phyloP scores from a whole-genome alignment of 805 yeast genomes.

The Lipomyces spencermartinsiae region DNA sequence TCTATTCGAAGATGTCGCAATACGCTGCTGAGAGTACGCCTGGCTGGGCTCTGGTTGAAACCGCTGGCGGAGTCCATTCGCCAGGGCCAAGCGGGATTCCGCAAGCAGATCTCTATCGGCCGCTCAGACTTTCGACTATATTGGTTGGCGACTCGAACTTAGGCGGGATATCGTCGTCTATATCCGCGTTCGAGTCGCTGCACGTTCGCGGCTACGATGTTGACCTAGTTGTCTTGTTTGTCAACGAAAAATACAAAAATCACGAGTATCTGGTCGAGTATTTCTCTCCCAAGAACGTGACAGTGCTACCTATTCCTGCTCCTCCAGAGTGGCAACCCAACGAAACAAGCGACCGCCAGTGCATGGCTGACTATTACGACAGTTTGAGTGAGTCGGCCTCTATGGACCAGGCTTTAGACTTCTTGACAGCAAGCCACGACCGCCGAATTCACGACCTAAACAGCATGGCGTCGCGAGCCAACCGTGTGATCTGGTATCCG shows the following conservation, averaged over 20 bases:
- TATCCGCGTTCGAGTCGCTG: conserved; percentile 9
- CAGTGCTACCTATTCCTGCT: background rate
- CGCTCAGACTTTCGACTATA: conserved; percentile 3
- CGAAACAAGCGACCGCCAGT: background rate
- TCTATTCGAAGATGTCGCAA: conserved; percentile 4
- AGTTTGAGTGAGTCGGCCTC: background rate
- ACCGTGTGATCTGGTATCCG: conserved; percentile 39
- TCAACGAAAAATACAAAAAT: background rate
- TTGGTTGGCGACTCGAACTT: conserved; percentile 3
- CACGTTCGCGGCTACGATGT: conserved; percentile 6
- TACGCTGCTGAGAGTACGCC: background rate
- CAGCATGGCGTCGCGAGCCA: conserved; percentile 8
- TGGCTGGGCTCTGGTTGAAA: conserved; percentile 5
- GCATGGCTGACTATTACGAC: conserved; percentile 5
- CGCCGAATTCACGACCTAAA: conserved; percentile 6
- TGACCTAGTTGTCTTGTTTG: background rate
- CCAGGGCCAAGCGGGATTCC: conserved; percentile 5
- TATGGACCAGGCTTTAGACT: background rate
- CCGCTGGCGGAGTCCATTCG: conserved; percentile 8
- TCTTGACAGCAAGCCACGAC: conserved; percentile 21
- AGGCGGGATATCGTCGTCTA: conserved; percentile 8
- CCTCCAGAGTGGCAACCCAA: conserved; percentile 7
- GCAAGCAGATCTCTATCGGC: conserved; percentile 6
- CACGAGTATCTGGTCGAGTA: conserved; percentile 2
- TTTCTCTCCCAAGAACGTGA: background rate